Evolutionary conservation across 257 asterid species (phyloP).

Genomic region (Solanum tarijense): DNA sequence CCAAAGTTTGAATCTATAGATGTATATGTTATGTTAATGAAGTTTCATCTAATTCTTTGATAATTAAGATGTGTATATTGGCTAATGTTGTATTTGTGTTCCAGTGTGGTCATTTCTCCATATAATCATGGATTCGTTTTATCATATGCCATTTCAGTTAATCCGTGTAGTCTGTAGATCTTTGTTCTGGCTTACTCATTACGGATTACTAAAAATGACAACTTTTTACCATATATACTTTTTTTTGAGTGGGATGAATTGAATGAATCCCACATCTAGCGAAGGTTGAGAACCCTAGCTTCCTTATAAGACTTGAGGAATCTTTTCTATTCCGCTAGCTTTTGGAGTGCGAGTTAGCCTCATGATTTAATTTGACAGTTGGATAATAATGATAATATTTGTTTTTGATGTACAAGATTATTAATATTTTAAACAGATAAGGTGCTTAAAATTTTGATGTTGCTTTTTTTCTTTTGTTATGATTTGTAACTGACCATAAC

Average conservation of each 20-base stretch:
- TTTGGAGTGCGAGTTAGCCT: background rate
- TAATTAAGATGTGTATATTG: background rate
- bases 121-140: background rate
- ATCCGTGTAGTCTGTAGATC: background rate
- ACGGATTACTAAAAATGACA: background rate
- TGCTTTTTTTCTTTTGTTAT: background rate
- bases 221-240: background rate
- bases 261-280: background rate
- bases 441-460: background rate
- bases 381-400: background rate
- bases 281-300: background rate
- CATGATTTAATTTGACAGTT: background rate
- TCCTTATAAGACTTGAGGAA: background rate
- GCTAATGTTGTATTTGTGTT: background rate
- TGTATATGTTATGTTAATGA: background rate
- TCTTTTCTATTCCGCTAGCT: background rate
- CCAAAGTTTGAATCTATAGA: background rate
- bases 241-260: background rate
- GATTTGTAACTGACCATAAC: constrained; percentile 5
- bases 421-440: background rate
- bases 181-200: background rate
- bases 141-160: background rate
- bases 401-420: too few relatives aligned
- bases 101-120: background rate
- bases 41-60: background rate